These are phyloP conservation scores for Serendipita indica DNA, from an alignment of 768 basidiomycete genomes.

Conservation along the genomic window DNA sequence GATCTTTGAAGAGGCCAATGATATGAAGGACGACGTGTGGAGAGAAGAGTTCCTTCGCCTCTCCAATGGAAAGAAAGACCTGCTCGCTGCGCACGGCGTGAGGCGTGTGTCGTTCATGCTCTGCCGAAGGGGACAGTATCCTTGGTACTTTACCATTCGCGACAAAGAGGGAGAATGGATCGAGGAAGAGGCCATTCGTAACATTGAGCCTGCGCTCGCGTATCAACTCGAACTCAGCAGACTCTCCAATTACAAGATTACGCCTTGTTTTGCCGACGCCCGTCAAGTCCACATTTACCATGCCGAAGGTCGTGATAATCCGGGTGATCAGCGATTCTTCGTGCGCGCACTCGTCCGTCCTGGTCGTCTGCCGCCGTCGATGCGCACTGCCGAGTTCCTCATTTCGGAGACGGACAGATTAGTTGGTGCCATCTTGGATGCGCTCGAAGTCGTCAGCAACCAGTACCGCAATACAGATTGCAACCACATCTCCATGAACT, in stretches of 20 bases:
- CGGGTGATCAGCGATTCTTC: slow-evolving; percentile 97
- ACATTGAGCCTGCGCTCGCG: slow-evolving; percentile 94
- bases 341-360: slow-evolving; percentile 92
- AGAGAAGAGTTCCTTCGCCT: slow-evolving; percentile 54
- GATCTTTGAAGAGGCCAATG: slow-evolving; percentile 67
- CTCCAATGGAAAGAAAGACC: slow-evolving; percentile 47
- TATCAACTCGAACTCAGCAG: slow-evolving; percentile 96
- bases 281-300: slow-evolving; percentile 98
- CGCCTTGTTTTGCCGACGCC: slow-evolving; percentile 90
- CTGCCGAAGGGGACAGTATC: slow-evolving; percentile 83
- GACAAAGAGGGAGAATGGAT: slow-evolving; percentile 59
- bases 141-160: slow-evolving; percentile 86
- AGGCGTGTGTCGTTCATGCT: slow-evolving; percentile 86
- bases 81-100: slow-evolving; percentile 62
- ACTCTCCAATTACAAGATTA: slow-evolving; percentile 90
- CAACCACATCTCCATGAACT: slow-evolving; percentile 99
- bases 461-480: slow-evolving; percentile 86
- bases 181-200: slow-evolving; percentile 93
- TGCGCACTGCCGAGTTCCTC: slow-evolving; percentile 95
- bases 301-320: slow-evolving; percentile 86
- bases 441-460: slow-evolving; percentile 84
- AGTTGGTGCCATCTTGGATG: slow-evolving; percentile 84
- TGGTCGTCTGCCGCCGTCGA: slow-evolving; percentile 77
- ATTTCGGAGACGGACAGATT: slow-evolving; percentile 97
- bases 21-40: slow-evolving; percentile 64